Conservation (phyloP, 179 eudicot species). For the Vitellaria paradoxa region DNA sequence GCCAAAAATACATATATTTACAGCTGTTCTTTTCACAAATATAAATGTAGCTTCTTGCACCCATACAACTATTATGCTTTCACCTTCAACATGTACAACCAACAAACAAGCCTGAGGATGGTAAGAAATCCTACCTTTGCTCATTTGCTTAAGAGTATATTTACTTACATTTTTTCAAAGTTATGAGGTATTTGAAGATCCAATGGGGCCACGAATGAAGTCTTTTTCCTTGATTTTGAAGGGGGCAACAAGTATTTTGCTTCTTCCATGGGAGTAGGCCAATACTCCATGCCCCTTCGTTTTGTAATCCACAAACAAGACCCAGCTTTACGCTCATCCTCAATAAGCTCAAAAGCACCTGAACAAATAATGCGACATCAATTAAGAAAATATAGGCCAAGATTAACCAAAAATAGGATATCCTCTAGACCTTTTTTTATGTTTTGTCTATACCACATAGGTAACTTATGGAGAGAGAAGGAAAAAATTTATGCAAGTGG, state of each 20-base stretch:
- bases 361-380: conserved; percentile 4
- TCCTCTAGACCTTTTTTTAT: neutral
- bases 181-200: conserved; percentile 63
- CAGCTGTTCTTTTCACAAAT: too few species aligned
- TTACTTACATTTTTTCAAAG: conserved; percentile 80
- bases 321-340: conserved; percentile 85
- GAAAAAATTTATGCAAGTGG: too few species aligned
- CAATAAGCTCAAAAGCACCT: conserved; percentile 90
- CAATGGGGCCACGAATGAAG: conserved; percentile 28
- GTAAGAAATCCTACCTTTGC: neutral
- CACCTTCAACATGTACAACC: neutral
- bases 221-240: conserved; percentile 35
- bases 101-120: neutral
- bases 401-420: neutral
- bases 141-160: conserved; percentile 4
- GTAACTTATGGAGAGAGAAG: too few species aligned
- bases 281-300: conserved; percentile 87
- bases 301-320: conserved; percentile 93
- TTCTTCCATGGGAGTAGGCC: conserved; percentile 94
- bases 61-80: neutral
- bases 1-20: too few species aligned
- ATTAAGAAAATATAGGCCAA: neutral
- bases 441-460: neutral
- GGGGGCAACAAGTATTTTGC: conserved; percentile 66
- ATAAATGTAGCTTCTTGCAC: neutral